Percentiles rank a stretch among this genome's conserved stretches.
phyloP scores from a whole-genome alignment of 305 asterid genomes.

The Solanum hybrid region DNA sequence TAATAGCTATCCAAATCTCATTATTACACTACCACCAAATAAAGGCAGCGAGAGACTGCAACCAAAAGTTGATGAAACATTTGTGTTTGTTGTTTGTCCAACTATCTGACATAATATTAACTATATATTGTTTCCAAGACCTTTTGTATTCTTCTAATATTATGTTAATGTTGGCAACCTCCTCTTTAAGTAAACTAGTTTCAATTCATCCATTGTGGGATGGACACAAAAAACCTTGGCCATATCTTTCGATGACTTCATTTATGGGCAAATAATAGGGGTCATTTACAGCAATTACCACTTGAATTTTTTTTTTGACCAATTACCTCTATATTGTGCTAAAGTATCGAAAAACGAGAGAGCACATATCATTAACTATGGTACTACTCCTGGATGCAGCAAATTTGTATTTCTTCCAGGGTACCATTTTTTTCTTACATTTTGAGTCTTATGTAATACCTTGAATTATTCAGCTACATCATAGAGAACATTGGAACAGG shows the following conservation, averaged over 20 bases:
- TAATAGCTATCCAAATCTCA: background rate
- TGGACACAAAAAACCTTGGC: background rate
- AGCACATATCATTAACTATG: background rate
- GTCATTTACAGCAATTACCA: background rate
- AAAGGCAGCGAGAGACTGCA: background rate
- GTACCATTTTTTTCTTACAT: background rate
- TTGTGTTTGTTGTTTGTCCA: background rate
- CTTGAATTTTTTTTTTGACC: background rate
- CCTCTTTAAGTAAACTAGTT: background rate
- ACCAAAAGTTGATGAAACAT: background rate
- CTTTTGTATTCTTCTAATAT: background rate
- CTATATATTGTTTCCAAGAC: background rate
- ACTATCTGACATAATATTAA: background rate
- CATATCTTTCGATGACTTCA: background rate
- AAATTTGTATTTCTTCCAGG: background rate
- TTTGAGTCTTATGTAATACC: background rate
- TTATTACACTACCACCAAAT: background rate
- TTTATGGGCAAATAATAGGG: background rate
- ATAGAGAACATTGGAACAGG: background rate
- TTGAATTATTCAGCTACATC: background rate
- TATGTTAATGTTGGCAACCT: background rate
- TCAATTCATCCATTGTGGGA: background rate
- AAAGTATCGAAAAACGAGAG: background rate
- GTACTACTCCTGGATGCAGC: background rate
- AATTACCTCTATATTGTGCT: background rate